Conservation (phyloP, 148 eudicot species). For the Limonium bicolor region DNA sequence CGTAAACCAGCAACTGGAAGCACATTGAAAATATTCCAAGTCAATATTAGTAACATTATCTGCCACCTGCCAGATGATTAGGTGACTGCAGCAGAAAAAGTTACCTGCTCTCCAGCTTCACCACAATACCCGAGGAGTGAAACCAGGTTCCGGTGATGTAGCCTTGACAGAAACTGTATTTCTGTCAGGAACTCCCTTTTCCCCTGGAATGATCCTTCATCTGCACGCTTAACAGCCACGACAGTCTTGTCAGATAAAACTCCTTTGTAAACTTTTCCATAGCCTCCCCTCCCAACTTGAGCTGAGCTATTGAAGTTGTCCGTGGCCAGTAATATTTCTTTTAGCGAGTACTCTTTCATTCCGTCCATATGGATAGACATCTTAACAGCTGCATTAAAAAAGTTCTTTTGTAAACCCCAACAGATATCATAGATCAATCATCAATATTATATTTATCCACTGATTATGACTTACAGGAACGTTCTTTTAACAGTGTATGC, state of each 20-base stretch:
- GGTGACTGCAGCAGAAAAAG: too few species aligned
- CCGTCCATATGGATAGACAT: slow-evolving; percentile 43
- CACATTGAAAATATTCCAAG: not conserved
- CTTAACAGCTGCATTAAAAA: slow-evolving; percentile 4
- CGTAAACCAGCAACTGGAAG: slow-evolving; percentile 83
- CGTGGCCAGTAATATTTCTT: slow-evolving; percentile 49
- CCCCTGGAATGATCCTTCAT: slow-evolving; percentile 74
- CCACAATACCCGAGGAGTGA: slow-evolving; percentile 62
- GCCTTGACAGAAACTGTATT: slow-evolving; percentile 57
- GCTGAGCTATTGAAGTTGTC: slow-evolving; percentile 25
- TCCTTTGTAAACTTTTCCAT: slow-evolving; percentile 76
- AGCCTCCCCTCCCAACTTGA: slow-evolving; percentile 73
- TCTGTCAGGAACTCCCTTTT: slow-evolving; percentile 61
- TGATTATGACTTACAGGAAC: not conserved
- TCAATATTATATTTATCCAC: not conserved
- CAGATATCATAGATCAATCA: not conserved
- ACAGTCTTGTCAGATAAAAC: slow-evolving; percentile 36
- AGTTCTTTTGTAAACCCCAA: not conserved
- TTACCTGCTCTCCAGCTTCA: slow-evolving; percentile 86
- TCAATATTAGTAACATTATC: not conserved
- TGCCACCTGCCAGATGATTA: not conserved
- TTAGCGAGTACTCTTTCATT: slow-evolving; percentile 33
- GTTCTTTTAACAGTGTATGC: not conserved
- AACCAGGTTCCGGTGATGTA: slow-evolving; percentile 69
- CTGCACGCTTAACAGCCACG: slow-evolving; percentile 77